Conservation (phyloP, 1,284 basidiomycete species). For the Grifola frondosa region DNA sequence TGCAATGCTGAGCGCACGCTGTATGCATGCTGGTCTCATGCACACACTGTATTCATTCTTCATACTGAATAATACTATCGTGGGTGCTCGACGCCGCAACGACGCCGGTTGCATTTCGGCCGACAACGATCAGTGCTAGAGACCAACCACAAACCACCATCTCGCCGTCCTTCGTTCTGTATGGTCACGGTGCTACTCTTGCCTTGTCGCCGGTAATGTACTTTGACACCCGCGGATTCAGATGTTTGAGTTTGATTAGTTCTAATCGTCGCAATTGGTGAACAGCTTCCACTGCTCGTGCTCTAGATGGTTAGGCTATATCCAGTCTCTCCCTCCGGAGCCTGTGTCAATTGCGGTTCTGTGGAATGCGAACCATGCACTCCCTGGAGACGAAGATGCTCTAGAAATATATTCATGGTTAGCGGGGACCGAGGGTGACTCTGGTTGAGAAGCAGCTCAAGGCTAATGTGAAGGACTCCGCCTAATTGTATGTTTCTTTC, state of each 20-base stretch:
- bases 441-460: constrained; percentile 22
- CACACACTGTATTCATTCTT: no score
- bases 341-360: constrained; percentile 61
- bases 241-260: constrained; percentile 1
- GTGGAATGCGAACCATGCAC: constrained; percentile 46
- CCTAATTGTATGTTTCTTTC: constrained; percentile 17
- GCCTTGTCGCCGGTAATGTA: constrained; percentile 64
- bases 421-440: constrained; percentile 27
- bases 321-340: constrained; percentile 60
- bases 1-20: no score
- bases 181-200: constrained; percentile 58
- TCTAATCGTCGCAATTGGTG: constrained; percentile 16
- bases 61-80: no score
- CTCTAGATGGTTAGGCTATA: constrained; percentile 68
- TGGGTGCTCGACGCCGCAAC: no score
- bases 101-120: no score
- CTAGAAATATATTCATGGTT: constrained; percentile 34
- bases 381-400: constrained; percentile 20
- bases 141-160: no score
- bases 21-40: no score
- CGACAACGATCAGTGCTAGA: no score
- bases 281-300: constrained; percentile 38
- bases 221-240: constrained; percentile 54
- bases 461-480: constrained; percentile 17
- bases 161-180: constrained; percentile 44